Evolutionary conservation across 164 flowering plant species (phyloP), one percentile per base, ranked within the genome.

Genomic region (Dillenia suffruticosa): DNA sequence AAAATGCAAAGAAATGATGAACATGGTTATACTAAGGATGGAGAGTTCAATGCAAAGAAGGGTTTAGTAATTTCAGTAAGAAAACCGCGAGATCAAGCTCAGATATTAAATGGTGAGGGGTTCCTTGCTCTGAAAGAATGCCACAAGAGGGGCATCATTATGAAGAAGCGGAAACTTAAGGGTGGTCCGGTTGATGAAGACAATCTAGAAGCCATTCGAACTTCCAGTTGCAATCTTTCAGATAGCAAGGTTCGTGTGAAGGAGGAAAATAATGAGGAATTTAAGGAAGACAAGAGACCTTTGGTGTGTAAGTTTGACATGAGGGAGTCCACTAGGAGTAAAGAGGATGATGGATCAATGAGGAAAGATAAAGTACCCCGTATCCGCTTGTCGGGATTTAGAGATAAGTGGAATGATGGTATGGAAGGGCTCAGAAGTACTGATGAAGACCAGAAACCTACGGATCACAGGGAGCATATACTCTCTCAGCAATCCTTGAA

Each of bases 101-200:
- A 49, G 64, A 67, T 51, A 61, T 69, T 78, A 26, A 56, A 67
- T 17, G 62, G 56, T 69, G 78, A 68, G 64, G 77, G 66, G n/a
- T 54, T 77, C 44, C 44, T 50, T 54, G 73, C 62, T 66, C 40
- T 59, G 48, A 68, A 58, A 52, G 69, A 48, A 16, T 12, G 44
- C 52, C 63, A 74, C 68, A 67, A 17, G 61, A 58, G 26, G 14
- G 79, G 65, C 64, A 57, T 46, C 52, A 46, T 71, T 44, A 19
- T 63, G 45, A 84, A 80, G 77, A 89, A 84, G 77, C 77, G 86
- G 68, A 92, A 87, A 77, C 49, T 75, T 58, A 71, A 72, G 66
- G 88, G 76, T 44, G 65, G 64, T 69, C 72, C 72, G 57, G 61
- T 48, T 66, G 53, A 58, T 32, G 40, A 4, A 32, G 40, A 32